Base-by-base conservation (phyloP, 129 eudicot genomes). In the Erigeron canadensis region DNA sequence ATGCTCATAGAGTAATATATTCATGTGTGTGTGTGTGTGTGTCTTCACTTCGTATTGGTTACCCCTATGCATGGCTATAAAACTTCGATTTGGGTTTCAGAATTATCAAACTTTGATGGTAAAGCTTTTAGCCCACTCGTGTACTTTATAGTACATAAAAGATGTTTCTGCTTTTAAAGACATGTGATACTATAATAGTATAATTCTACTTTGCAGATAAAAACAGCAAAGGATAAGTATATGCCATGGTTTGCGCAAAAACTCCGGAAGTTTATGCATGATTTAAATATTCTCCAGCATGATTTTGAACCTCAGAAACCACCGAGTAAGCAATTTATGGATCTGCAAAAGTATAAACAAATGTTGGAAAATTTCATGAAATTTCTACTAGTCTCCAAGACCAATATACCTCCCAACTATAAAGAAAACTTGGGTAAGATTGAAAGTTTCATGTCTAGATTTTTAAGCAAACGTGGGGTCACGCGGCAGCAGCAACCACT, bases 201-300 rank as follows among this genome's bases (percentile, higher is more conserved):
- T 28, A 3, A 12, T 41, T 75, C 19, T 41, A 39, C 47, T 79
- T n/a, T 62, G 13, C 95, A 90, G 97, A 81, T 90, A 63, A 80
- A 83, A 74, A 44, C 80, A 78, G 77, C 87, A 95, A 82, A 81
- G 81, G 91, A 87, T 51, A 58, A 79, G 82, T 87, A 90, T 72
- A 79, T 64, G 21, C 67, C 65, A 56, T n/a, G n/a, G n/a, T n/a
- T n/a, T n/a, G n/a, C n/a, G n/a, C n/a, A n/a, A n/a, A n/a, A n/a
- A n/a, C n/a, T n/a, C 83, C 83, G 69, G 77, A 87, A 83, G 75
- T 72, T 83, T 48, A 42, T 90, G 81, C 86, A 69, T 50, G 87
- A 79, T 87, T 95, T 90, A 75, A 34, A 37, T 39, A 47, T 37
- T 46, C 46, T 12, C 73, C 73, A 67, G 72, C 44, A 34, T 4